Base-by-base conservation (phyloP, 495 filamentous ascomycete genomes). In the Penicillium flavigenum region DNA sequence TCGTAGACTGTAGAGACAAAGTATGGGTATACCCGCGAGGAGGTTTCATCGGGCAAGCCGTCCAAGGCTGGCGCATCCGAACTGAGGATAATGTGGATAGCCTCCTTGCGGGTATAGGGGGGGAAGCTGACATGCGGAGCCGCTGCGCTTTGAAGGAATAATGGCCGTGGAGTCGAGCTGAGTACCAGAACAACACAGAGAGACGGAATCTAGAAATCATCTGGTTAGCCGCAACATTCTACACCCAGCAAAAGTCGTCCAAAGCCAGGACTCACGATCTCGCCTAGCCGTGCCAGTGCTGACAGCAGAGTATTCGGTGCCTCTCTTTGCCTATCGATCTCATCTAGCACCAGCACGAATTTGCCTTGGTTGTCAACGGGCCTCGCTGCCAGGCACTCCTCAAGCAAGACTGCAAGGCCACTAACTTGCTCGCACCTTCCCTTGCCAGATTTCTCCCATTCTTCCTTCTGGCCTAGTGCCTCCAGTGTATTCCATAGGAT, bases 291-390 rank as follows among this genome's bases (percentile, higher is more conserved):
- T 31, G 86, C 88, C 39, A 96, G 70, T 8, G 88, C 90, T n/a
- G 91, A 84, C n/a, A 96, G 72, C 1, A 97, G 71, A 0, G 90
- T 97, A 11, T 83, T 82, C 3, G 88, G 81, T 9, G 88, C 83
- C 56, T 98, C 95, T 63, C 90, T 76, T 72, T 95, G 91, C 45
- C 78, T 82, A 68, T 98, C 94, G 54, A 97, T 89, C n/a, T 85
- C 89, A 73, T 98, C 95, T 56, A 97, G 83, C 29, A 95, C 91
- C 36, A 96, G 70, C 26, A 92, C 85, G 68, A 96, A 91, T 63
- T 83, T 84, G 34, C 73, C 64, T 6, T 36, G 34, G 70, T 74
- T 54, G n/a, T 60, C 45, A 12, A 34, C 50, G 10, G 62, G 27
- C 36, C 57, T 56, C 16, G 72, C 55, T 27, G 66, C 68, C 67